These are phyloP conservation scores for Lepiota brunneoincarnata DNA, from an alignment of 768 basidiomycete genomes.

Conservation along the genomic window DNA sequence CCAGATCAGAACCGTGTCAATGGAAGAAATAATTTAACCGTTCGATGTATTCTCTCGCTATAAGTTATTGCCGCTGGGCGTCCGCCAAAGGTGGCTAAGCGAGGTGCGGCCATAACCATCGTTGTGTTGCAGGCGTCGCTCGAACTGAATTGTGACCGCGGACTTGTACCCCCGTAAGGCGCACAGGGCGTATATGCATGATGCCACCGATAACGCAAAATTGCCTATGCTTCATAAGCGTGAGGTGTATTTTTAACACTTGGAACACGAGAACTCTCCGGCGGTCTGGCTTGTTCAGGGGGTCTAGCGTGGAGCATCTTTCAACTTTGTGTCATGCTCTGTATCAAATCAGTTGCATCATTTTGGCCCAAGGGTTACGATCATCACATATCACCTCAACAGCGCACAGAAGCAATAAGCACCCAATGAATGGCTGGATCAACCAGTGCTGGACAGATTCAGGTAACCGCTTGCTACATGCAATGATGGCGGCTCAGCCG, in stretches of 20 bases:
- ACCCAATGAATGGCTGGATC: no score
- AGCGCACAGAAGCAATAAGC: no score
- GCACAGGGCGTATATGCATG: background rate
- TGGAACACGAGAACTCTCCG: constrained; percentile 6
- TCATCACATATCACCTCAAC: background rate
- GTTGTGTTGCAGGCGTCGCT: background rate
- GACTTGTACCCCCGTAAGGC: background rate
- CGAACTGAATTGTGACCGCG: background rate
- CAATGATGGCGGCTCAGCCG: background rate
- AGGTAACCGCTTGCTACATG: background rate
- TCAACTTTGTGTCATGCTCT: background rate
- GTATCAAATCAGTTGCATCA: background rate
- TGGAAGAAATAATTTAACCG: background rate
- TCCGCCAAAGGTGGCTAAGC: background rate
- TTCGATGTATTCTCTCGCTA: background rate
- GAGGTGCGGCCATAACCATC: background rate
- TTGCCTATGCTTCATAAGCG: constrained; percentile 11
- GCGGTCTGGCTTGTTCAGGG: background rate
- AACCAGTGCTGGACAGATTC: no score
- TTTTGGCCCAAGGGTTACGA: background rate
- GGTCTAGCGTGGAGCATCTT: constrained; percentile 6
- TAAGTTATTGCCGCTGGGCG: background rate
- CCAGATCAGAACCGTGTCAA: constrained; percentile 9
- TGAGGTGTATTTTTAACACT: constrained; percentile 3
- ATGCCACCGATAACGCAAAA: background rate